phyloP scores from a whole-genome alignment of 345 rosid species.

The Angophora floribunda region DNA sequence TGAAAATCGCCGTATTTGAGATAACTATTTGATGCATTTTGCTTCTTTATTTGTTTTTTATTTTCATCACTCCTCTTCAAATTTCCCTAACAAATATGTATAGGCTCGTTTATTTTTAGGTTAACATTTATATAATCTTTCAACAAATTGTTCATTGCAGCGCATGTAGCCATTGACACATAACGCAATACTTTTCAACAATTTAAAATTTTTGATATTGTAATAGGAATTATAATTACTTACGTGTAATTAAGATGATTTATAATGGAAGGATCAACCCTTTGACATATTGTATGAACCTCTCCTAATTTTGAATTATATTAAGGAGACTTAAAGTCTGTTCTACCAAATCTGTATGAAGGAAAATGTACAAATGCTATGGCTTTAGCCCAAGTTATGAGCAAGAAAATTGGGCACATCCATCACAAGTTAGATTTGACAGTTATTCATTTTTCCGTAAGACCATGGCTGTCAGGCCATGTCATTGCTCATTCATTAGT shows the following conservation, averaged over 20 bases:
- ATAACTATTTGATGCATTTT: neutral
- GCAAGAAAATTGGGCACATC: neutral
- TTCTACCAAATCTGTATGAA: neutral
- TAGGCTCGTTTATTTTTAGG: neutral
- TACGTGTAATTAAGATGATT: neutral
- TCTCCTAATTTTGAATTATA: neutral
- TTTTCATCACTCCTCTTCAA: neutral
- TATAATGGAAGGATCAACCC: neutral
- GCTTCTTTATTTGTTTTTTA: neutral
- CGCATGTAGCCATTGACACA: no score
- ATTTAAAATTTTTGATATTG: no score
- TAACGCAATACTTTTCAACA: no score
- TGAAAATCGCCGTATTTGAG: neutral
- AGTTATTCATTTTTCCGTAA: no score
- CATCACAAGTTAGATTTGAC: neutral
- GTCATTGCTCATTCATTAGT: no score
- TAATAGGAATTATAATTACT: neutral
- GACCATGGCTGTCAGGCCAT: no score
- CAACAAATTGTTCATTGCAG: rapidly evolving
- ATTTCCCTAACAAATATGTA: neutral
- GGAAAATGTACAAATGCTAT: neutral
- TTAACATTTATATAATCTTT: no score
- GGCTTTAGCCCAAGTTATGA: neutral
- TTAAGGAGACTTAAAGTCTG: neutral
- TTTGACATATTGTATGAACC: neutral